A percentile compares a stretch with the other conserved stretches of the same genome.
phyloP scores from a whole-genome alignment of 768 basidiomycete species.

The Phlebiopsis gigantea region DNA sequence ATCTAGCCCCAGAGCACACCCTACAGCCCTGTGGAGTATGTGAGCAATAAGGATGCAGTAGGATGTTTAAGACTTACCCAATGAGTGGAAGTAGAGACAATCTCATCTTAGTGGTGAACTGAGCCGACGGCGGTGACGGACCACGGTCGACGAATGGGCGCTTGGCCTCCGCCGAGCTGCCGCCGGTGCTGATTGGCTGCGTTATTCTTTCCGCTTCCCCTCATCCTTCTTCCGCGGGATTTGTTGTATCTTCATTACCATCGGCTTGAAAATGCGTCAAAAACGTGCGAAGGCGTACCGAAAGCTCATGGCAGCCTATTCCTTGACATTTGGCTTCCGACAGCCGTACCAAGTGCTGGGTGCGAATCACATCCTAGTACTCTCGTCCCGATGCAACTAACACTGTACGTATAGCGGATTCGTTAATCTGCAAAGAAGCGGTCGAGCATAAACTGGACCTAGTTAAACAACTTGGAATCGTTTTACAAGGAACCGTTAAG shows the following conservation, averaged over 20 bases:
- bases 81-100: neutral
- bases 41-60: neutral
- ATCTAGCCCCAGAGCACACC: constrained; percentile 41
- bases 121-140: neutral
- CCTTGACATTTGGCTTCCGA: constrained; percentile 82
- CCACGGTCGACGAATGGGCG: neutral
- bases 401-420: constrained; percentile 55
- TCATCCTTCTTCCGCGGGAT: neutral
- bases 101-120: neutral
- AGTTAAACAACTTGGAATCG: constrained; percentile 62
- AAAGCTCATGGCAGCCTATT: constrained; percentile 90
- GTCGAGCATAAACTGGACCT: constrained; percentile 71
- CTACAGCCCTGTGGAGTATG: constrained; percentile 15
- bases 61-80: neutral
- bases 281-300: constrained; percentile 93
- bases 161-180: neutral
- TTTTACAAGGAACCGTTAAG: constrained; percentile 86
- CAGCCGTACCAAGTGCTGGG: constrained; percentile 93
- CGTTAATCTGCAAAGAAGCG: constrained; percentile 72
- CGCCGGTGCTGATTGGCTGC: neutral
- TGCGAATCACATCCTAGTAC: constrained; percentile 26
- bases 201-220: neutral
- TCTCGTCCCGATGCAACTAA: constrained; percentile 8
- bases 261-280: constrained; percentile 65
- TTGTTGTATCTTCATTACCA: neutral